Evolutionary conservation across 176 grass and related monocot species (phyloP), one percentile per base, ranked within the genome.

Genomic region (Ananas comosus): DNA sequence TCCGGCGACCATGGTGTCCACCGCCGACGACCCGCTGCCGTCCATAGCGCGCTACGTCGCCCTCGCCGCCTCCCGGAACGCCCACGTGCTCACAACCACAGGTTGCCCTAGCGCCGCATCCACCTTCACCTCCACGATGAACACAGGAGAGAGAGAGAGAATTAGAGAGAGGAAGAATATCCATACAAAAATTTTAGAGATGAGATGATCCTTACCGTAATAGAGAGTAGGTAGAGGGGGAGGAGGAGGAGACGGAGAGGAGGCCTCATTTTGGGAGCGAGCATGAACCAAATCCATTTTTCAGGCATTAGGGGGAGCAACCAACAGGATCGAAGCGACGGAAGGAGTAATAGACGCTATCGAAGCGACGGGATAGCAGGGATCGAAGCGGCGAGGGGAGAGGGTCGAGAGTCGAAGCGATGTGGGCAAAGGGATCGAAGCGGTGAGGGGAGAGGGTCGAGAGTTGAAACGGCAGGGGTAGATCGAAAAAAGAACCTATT

Each of bases 51-150:
- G 74, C 93, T 86, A 92, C 8, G 89, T 82, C 2, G 82, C 86
- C 70, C 79, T 77, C 50, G 87, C 86, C 3, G 84, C 93, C 65
- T 89, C 89, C 47, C 80, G 72, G 53, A 92, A 97, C 1, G 86
- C 86, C 89, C 89, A 97, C 66, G 89, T 97, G 86, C 81, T 79
- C 21, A 97, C 86, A 71, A 90, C 89, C 65, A 92, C 49, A 25
- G 89, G 86, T 51, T 69, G 61, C 51, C 17, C n/a, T 11, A 80
- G 83, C 23, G 42, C 14, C 50, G 19, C 63, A 16, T 61, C 70
- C 56, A 24, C 25, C 70, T 77, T 70, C 48, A 25, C 74, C 24
- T 8, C 22, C 4, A n/a, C 48, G 10, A 12, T 1, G 54, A 74
- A 70, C 21, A 16, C 21, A 47, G 10, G 11, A 12, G 9, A 48